Conservation (phyloP, 257 asterid species). For the Marsdenia floribunda region DNA sequence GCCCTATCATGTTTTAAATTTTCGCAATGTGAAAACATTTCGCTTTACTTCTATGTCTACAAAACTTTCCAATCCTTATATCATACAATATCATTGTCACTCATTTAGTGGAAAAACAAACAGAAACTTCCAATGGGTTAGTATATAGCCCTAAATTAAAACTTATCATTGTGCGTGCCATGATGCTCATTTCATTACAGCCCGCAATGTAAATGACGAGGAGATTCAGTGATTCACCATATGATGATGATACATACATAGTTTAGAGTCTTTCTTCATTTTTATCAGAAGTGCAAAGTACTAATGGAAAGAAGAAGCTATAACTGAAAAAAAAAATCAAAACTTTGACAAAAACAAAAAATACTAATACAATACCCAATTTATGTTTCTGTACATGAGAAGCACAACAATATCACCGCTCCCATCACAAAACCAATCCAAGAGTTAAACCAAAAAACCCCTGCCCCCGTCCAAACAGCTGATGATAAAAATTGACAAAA, state of each 20-base stretch:
- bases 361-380: slow-evolving; percentile 2
- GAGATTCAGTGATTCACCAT: not conserved
- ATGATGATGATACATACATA: no score
- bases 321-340: not conserved
- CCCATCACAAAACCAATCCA: not conserved
- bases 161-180: not conserved
- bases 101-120: no score
- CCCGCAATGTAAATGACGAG: not conserved
- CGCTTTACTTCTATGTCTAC: no score
- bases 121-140: no score
- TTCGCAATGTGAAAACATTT: no score
- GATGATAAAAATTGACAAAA: no score
- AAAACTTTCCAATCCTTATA: no score
- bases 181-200: not conserved
- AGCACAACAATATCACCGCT: not conserved
- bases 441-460: not conserved
- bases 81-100: no score
- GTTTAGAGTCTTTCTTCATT: not conserved
- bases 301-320: not conserved
- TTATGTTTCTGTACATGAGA: not conserved
- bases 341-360: not conserved
- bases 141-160: no score
- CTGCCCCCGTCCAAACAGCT: not conserved
- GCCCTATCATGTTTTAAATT: no score
- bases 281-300: not conserved